Evolutionary conservation across 2,329 filamentous ascomycete species (phyloP), one percentile per base, ranked within the genome.

Genomic region (Macrophomina pseudophaseolina): DNA sequence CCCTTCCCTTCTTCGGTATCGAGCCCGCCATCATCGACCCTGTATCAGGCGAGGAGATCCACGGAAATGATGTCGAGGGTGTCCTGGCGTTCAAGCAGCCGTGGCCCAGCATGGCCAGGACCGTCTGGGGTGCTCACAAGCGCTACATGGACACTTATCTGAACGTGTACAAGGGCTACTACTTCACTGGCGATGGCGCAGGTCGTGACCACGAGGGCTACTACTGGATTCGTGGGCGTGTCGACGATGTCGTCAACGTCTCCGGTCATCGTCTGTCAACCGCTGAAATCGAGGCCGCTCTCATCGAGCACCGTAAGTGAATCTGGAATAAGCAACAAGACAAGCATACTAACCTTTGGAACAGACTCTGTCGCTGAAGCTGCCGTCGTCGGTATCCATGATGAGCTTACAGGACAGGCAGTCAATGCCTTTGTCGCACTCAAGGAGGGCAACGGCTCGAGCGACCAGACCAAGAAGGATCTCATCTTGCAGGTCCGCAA

Each of bases 161-260:
- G 74, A 97, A 96, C 74, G 94, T 97, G 9, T 99, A 99, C 86
- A 93, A 93, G 83, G 95, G 94, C 69, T 97, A 96, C 84, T 99
- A 99, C 82, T 96, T 95, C 83, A 95, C 92, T 16, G 92, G 92
- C 67, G 95, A 99, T 77, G 95, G 95, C 76, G 95, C 95, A 66
- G 95, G 92, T 68, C 92, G 95, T 76, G 95, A 99, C 79, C 91
- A 97, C 81, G 95, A 99, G 75, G 95, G 95, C 66, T 99, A 97
- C 85, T 99, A 98, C 88, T 99, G 95, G 95, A 99, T 99, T 79
- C 92, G 95, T 69, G 95, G 95, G 71, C 93, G 95, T 80, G 95
- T 99, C 64, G 95, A 99, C 77, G 95, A 99, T 75, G 95, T 99
- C 51, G 94, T 99, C 79, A 99, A 99, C 80, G 95, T 99, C 69